phyloP scores from a whole-genome alignment of 306 rosid species.

The Cyclanthera cordifolia region DNA sequence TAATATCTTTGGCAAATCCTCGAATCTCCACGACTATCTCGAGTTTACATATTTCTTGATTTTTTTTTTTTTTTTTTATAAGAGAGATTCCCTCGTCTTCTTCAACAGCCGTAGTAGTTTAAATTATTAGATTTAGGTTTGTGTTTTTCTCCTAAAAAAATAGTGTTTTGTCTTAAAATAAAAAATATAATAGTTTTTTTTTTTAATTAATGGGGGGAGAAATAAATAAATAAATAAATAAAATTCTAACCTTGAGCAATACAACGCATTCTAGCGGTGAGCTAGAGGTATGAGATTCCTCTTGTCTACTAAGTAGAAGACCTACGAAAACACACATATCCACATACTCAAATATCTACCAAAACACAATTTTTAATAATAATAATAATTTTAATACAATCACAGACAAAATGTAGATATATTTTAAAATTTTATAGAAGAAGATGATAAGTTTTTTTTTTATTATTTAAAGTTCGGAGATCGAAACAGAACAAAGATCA shows the following conservation, averaged over 20 bases:
- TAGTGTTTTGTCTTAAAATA: conserved; percentile 23
- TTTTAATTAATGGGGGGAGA: too few relatives aligned
- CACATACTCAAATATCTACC: too few relatives aligned
- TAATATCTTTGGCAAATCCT: conserved; percentile 13
- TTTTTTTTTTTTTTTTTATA: conserved; percentile 1
- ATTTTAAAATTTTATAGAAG: too few relatives aligned
- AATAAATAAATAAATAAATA: too few relatives aligned
- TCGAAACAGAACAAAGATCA: too few relatives aligned
- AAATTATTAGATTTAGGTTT: conserved; percentile 2
- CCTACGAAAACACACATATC: conserved; percentile 25
- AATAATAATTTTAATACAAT: too few relatives aligned
- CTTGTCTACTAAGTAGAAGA: conserved; percentile 12
- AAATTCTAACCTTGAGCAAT: background rate
- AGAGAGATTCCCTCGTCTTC: conserved; percentile 19
- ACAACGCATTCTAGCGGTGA: conserved; percentile 13
- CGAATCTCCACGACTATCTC: too few relatives aligned
- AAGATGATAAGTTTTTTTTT: too few relatives aligned
- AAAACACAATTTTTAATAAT: too few relatives aligned
- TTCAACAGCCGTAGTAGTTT: conserved; percentile 8
- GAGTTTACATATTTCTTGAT: conserved; percentile 7
- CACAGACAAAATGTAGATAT: too few relatives aligned
- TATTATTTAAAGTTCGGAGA: too few relatives aligned
- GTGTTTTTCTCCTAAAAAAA: conserved; percentile 29
- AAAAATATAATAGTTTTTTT: background rate
- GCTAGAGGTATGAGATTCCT: conserved; percentile 21